A percentile compares a stretch with the other conserved stretches of the same genome.
Conservation (phyloP, 805 yeast species). For the Wickerhamiella nectarea region DNA sequence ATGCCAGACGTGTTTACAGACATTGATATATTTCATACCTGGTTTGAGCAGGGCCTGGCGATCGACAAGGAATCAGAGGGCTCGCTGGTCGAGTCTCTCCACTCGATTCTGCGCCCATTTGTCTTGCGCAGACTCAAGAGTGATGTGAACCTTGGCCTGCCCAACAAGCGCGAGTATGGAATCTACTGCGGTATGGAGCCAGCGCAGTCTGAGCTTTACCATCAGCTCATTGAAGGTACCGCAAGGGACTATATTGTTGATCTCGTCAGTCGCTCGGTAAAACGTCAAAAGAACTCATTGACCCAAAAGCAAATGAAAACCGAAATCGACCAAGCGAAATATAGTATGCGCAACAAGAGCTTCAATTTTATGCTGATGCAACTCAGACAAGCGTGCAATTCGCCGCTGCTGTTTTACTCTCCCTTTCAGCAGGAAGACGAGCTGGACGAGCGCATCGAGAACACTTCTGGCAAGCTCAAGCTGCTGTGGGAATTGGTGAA, state of each 20-base stretch:
- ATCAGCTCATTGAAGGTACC: constrained; percentile 31
- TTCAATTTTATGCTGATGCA: constrained; percentile 70
- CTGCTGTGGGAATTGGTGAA: constrained; percentile 51
- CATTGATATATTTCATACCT: constrained; percentile 73
- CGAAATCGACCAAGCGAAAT: constrained; percentile 21
- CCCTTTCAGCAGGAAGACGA: constrained; percentile 48
- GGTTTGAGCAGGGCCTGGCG: constrained; percentile 62
- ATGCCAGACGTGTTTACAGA: constrained; percentile 89
- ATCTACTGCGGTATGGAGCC: constrained; percentile 56
- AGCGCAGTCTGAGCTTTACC: constrained; percentile 51
- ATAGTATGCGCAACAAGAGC: constrained; percentile 36
- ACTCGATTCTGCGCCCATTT: constrained; percentile 80
- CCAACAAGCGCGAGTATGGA: constrained; percentile 81
- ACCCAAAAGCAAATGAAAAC: neutral
- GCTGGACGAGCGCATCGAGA: constrained; percentile 31
- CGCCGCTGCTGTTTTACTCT: constrained; percentile 71
- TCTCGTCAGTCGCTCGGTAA: constrained; percentile 17
- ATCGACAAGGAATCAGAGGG: constrained; percentile 46
- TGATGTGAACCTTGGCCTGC: constrained; percentile 54
- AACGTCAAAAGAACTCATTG: neutral
- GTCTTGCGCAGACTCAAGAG: constrained; percentile 67
- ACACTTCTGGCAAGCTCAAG: constrained; percentile 59
- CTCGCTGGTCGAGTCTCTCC: constrained; percentile 60
- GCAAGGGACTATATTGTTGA: constrained; percentile 24
- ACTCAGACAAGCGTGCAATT: constrained; percentile 67